Percentiles rank a stretch among this genome's conserved stretches.
Evolutionary conservation across 805 yeast species (phyloP).

Genomic region (Jamesozyma spencerorum): DNA sequence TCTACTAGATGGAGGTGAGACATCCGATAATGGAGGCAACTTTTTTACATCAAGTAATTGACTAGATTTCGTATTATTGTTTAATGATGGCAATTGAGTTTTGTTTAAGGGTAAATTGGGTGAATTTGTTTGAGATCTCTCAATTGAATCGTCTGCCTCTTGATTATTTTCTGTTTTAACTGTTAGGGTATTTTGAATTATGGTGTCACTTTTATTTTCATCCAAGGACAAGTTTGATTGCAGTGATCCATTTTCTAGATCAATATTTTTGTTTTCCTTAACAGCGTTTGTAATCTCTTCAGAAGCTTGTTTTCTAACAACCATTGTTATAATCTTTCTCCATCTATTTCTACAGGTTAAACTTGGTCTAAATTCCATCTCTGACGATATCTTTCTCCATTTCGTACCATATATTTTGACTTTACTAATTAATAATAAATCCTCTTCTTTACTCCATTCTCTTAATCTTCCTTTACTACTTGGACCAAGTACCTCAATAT

Average conservation of each 20-base stretch:
- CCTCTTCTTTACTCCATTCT: conserved; percentile 76
- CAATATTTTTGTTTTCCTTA: conserved; percentile 38
- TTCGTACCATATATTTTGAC: conserved; percentile 72
- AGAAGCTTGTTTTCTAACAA: conserved; percentile 56
- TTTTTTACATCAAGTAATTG: neutral
- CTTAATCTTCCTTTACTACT: conserved; percentile 63
- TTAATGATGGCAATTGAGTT: no score
- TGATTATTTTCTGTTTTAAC: no score
- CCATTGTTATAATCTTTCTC: conserved; percentile 76
- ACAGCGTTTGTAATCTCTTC: conserved; percentile 50
- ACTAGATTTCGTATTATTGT: neutral
- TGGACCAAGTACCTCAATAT: conserved; percentile 82
- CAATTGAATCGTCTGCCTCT: no score
- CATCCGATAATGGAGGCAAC: conserved; percentile 6
- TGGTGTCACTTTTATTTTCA: neutral
- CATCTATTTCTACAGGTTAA: conserved; percentile 87
- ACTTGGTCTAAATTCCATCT: conserved; percentile 73
- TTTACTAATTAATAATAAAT: conserved; percentile 52
- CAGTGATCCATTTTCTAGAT: conserved; percentile 11
- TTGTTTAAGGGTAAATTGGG: no score
- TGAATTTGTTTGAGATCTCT: no score
- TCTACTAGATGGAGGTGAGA: conserved; percentile 4
- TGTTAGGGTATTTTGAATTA: no score
- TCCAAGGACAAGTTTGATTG: neutral
- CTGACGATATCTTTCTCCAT: conserved; percentile 74